A percentile compares a stretch with the other conserved stretches of the same genome.
Conservation (phyloP, 2,329 filamentous ascomycete species). For the Epichloe gansuensis region DNA sequence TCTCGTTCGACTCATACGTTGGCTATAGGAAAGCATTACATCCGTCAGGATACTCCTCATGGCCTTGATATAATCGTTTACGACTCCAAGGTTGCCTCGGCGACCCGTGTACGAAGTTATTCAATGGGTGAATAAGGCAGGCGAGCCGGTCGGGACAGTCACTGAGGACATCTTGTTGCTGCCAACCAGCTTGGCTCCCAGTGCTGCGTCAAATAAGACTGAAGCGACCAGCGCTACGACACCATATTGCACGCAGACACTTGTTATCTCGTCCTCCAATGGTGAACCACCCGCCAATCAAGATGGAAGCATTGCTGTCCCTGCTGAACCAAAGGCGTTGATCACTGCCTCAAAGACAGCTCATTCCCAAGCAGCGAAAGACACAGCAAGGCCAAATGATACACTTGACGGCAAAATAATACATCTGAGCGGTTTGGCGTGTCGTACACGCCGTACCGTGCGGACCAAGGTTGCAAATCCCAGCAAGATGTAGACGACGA, state of each 20-base stretch:
- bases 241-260: conserved; percentile 2
- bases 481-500: conserved; percentile 51
- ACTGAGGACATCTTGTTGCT: conserved; percentile 22
- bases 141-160: conserved; percentile 35
- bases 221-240: not conserved
- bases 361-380: not conserved
- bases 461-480: conserved; percentile 53
- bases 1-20: not conserved
- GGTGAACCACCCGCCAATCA: not conserved
- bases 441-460: conserved; percentile 37
- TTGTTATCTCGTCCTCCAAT: not conserved
- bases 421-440: conserved; percentile 25
- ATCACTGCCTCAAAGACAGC: not conserved
- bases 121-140: conserved; percentile 48
- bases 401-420: not conserved
- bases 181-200: conserved; percentile 6
- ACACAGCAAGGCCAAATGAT: not conserved
- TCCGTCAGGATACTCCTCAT: not conserved
- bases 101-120: conserved; percentile 36
- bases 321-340: too few species aligned
- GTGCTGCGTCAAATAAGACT: not conserved
- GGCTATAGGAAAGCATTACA: not conserved
- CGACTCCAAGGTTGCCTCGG: conserved; percentile 22
- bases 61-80: conserved; percentile 20
- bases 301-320: not conserved